A percentile compares a stretch with the other conserved stretches of the same genome.
Conservation (phyloP, 257 asterid species). For the Thymus quinquecostatus region DNA sequence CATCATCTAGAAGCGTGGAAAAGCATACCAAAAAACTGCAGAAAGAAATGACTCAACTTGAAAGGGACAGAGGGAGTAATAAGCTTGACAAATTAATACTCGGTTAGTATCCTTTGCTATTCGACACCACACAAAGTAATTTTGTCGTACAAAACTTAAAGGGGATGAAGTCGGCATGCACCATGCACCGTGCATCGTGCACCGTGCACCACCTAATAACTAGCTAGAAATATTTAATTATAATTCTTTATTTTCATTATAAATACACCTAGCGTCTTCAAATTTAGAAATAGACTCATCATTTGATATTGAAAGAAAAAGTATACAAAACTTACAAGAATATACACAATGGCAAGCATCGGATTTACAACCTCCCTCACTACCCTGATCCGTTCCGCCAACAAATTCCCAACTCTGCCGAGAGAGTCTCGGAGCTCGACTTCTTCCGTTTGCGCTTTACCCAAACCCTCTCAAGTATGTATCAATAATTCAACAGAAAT, state of each 20-base stretch:
- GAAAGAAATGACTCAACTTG: too few relatives aligned
- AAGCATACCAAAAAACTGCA: too few relatives aligned
- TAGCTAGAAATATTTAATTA: not conserved
- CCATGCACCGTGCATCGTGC: not conserved
- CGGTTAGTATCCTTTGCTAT: too few relatives aligned
- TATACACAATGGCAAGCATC: slow-evolving; percentile 46
- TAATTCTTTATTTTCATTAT: slow-evolving; percentile 13
- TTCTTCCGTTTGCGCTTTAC: slow-evolving; percentile 29
- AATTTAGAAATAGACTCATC: not conserved
- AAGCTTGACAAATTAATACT: too few relatives aligned
- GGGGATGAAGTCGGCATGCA: slow-evolving; percentile 22
- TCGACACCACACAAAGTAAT: too few relatives aligned
- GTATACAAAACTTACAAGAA: not conserved
- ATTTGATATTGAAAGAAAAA: not conserved
- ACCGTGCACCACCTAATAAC: not conserved
- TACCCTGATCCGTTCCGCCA: slow-evolving; percentile 45
- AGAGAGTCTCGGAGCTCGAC: not conserved
- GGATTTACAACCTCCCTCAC: slow-evolving; percentile 40
- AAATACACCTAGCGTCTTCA: slow-evolving; percentile 9
- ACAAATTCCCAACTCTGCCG: not conserved
- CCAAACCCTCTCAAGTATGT: slow-evolving; percentile 42
- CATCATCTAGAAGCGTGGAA: too few relatives aligned
- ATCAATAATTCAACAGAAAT: not conserved
- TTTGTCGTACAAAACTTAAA: too few relatives aligned
- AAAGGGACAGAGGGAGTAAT: too few relatives aligned